Base-by-base conservation (phyloP, 2,329 filamentous ascomycete genomes). In the Pseudogymnoascus sp. region DNA sequence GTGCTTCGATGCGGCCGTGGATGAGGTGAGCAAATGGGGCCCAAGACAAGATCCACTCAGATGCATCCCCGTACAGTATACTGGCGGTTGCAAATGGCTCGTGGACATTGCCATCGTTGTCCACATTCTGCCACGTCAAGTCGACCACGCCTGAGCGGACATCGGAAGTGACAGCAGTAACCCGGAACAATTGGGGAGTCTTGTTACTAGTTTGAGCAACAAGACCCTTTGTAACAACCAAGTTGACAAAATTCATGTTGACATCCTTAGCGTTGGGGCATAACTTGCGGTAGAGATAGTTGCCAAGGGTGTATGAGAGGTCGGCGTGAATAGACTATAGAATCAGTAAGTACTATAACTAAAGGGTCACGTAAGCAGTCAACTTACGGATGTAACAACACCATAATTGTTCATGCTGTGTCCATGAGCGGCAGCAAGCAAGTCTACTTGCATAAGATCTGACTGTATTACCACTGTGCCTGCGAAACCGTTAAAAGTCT, bases 241-340 rank as follows among this genome's bases (percentile, higher is more conserved):
- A 66, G 58, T 77, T 68, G 15, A 68, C 59, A 7, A 79, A 41
- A 62, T 78, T 72, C 54, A 79, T 72, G 33, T 68, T 61, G 0
- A 71, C 63, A 0, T 63, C 21, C 31, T 68, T 67, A 8, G 61
- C 78, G 68, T 64, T 74, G 71, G 59, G 78, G 72, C 57, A 73
- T 68, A 63, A 74, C 73, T 44, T 72, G 69, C 65, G 79, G 76
- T 41, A 79, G 11, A 84, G 74, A 66, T 86, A 83, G 64, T 81
- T 78, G 47, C 78, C 78, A 17, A 84, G 71, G 13, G 82, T 84
- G 71, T 84, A 76, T 5, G 81, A 81, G 73, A 85, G 83, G 65
- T 86, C 83, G 5, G 79, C 82, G 65, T 85, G 84, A n/a, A 86
- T 68, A 1, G 75, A 75, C 54, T 69, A 65, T 7, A 67, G 72